Conservation (phyloP, 2,329 filamentous ascomycete species). For the Kalmusia sp. region DNA sequence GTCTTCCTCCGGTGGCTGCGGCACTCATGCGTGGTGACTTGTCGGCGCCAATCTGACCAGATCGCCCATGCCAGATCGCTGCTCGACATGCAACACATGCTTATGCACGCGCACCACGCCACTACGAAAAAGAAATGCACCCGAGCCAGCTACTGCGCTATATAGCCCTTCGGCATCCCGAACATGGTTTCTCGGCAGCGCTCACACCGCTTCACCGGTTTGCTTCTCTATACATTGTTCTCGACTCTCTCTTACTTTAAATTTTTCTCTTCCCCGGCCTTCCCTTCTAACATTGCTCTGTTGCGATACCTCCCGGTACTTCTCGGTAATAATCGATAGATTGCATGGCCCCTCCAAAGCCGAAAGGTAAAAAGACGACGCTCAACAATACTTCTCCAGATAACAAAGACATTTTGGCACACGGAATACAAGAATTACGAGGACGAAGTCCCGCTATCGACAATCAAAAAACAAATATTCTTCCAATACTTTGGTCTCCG, state of each 20-base stretch:
- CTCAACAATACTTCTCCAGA: neutral
- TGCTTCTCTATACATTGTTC: neutral
- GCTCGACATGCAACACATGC: slow-evolving; percentile 2
- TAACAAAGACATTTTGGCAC: neutral
- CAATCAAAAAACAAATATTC: neutral
- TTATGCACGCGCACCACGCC: slow-evolving; percentile 9
- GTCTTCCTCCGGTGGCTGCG: neutral
- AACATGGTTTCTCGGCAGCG: slow-evolving; percentile 11
- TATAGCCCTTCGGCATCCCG: slow-evolving; percentile 21
- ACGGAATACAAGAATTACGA: neutral
- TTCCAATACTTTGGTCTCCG: neutral
- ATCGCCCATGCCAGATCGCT: slow-evolving; percentile 14
- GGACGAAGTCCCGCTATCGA: neutral
- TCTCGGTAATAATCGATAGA: neutral
- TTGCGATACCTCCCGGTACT: neutral
- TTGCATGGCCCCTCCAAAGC: slow-evolving; percentile 1
- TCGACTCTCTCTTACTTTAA: neutral
- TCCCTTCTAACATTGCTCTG: neutral
- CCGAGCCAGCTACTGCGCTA: neutral
- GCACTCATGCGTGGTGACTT: slow-evolving; percentile 9
- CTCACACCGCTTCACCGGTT: slow-evolving; percentile 12
- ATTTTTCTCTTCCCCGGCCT: neutral
- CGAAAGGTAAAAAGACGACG: neutral
- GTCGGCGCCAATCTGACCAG: slow-evolving; percentile 20
- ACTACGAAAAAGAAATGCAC: slow-evolving; percentile 18